phyloP scores from a whole-genome alignment of 371 early-diverging fungal species.

The Syncephalastrum monosporum region DNA sequence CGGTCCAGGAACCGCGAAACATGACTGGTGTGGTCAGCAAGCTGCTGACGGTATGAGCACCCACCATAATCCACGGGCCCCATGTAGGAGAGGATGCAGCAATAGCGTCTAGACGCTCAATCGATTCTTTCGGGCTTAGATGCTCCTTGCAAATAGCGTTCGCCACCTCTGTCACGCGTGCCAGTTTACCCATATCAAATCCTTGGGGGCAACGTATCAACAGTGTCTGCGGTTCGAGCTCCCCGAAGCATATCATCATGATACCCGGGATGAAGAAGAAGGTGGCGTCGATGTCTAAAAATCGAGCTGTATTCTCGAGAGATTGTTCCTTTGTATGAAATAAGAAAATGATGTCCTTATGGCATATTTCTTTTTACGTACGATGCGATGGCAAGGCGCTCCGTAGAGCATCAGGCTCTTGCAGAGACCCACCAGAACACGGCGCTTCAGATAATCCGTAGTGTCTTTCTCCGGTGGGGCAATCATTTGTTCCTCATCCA shows the following conservation, averaged over 20 bases:
- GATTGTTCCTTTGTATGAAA: constrained; percentile 42
- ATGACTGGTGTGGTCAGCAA: constrained; percentile 60
- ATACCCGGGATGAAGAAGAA: constrained; percentile 62
- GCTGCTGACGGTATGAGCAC: constrained; percentile 52
- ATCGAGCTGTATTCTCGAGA: constrained; percentile 47
- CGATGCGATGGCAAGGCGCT: constrained; percentile 71
- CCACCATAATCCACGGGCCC: constrained; percentile 44
- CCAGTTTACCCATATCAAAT: constrained; percentile 64
- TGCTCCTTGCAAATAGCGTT: constrained; percentile 39
- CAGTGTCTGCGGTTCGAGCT: constrained; percentile 60
- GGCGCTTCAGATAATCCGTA: constrained; percentile 32
- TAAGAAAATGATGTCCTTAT: background rate
- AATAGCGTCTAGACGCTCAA: constrained; percentile 36
- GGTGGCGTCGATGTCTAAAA: constrained; percentile 49
- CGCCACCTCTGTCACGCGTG: constrained; percentile 46
- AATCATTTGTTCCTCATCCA: no score
- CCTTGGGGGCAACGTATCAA: constrained; percentile 52
- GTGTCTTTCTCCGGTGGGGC: no score
- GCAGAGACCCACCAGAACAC: constrained; percentile 63
- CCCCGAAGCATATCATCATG: constrained; percentile 62
- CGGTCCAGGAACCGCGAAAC: constrained; percentile 55
- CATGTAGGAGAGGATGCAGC: constrained; percentile 44
- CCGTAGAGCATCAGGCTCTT: constrained; percentile 73
- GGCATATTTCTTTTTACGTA: constrained; percentile 18
- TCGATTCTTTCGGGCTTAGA: constrained; percentile 48